Conservation (phyloP, 805 yeast genomes). For the Citeromyces nyonsensis region DNA sequence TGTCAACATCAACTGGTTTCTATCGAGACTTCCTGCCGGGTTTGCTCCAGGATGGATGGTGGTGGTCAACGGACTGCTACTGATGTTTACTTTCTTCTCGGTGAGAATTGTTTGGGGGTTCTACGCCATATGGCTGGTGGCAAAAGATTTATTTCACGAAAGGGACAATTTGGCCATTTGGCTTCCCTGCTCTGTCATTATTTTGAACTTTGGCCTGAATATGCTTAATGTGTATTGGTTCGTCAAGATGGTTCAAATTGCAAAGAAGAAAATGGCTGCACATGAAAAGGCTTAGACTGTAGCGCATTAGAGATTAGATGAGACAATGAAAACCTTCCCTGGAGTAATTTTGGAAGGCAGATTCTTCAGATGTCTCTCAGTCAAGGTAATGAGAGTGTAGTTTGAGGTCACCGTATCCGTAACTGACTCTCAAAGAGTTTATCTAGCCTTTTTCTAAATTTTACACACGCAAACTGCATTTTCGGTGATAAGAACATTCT, state of each 20-base stretch:
- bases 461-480: no score
- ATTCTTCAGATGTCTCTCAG: no score
- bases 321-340: no score
- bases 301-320: no score
- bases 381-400: no score
- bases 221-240: slow-evolving; percentile 76
- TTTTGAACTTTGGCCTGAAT: slow-evolving; percentile 48
- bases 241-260: slow-evolving; percentile 66
- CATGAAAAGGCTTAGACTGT: neutral
- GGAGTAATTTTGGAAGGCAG: no score
- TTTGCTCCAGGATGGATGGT: slow-evolving; percentile 37
- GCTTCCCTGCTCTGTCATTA: slow-evolving; percentile 32
- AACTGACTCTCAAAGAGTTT: no score
- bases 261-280: slow-evolving; percentile 28
- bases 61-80: slow-evolving; percentile 53
- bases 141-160: slow-evolving; percentile 24
- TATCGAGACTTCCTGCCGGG: slow-evolving; percentile 60
- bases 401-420: no score
- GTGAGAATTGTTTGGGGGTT: slow-evolving; percentile 84
- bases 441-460: no score
- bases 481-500: no score
- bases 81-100: slow-evolving; percentile 56
- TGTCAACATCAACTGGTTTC: slow-evolving; percentile 88
- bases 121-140: slow-evolving; percentile 46
- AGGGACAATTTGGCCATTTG: slow-evolving; percentile 24